Evolutionary conservation across 192 early-diverging fungal genomes (phyloP).

Genomic region (Dimargaris xerosporica): DNA sequence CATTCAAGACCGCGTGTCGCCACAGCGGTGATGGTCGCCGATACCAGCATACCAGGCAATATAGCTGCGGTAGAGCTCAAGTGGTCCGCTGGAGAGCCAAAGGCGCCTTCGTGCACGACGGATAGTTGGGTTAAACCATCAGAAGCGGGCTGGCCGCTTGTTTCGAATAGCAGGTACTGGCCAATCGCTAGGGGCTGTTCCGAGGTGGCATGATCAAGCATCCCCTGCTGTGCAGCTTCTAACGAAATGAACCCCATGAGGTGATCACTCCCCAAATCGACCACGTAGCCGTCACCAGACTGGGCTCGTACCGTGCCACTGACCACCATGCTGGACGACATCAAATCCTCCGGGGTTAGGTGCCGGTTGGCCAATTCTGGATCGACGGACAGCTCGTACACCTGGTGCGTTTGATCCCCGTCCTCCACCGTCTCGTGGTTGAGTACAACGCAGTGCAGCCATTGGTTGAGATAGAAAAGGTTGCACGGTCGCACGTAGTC

Average conservation of each 20-base stretch:
- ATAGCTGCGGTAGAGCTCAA: neutral
- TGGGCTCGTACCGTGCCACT: neutral
- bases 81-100: neutral
- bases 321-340: neutral
- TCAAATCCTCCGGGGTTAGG: neutral
- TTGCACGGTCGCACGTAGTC: too few relatives aligned
- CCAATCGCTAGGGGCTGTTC: neutral
- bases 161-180: neutral
- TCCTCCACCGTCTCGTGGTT: neutral
- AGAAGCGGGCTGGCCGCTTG: neutral
- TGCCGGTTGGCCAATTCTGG: neutral
- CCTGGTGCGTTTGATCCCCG: neutral
- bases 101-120: neutral
- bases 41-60: neutral
- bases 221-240: neutral
- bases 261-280: neutral
- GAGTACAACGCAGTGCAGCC: neutral
- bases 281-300: neutral
- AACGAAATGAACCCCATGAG: neutral
- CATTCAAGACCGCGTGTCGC: neutral
- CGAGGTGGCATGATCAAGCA: neutral
- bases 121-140: neutral
- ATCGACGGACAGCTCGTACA: neutral
- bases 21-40: neutral
- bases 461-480: neutral